Base-by-base conservation (phyloP, 305 asterid species). In the Fraxinus sp. region DNA sequence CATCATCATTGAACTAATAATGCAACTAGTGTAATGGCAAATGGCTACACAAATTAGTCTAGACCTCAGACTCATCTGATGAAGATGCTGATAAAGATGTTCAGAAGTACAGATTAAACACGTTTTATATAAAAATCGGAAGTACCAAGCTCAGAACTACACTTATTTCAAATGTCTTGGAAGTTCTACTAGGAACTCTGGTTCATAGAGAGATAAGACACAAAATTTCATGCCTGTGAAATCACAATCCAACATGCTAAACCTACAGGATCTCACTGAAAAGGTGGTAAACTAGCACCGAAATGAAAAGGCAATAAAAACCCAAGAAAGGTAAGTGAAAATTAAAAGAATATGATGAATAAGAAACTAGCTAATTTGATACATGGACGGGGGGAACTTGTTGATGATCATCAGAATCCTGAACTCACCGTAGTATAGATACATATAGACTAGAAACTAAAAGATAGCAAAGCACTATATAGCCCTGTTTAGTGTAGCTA, bases 181-280 rank as follows among this genome's bases (percentile, higher is more conserved):
- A 32, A 70, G 39, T 70, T 70, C 22, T 70, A 70, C 76, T 9
- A 70, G 41, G 76, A 70, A 32, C 76, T 71, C 76, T 71, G 76
- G 5, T 32, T 71, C 76, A 30, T 32, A 71, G 26, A 64, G 35
- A 64, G 7, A 71, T 32, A 71, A 71, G 41, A 14, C 76, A 13
- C 44, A 11, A 0, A 32, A 13, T 4, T 6, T 24, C 44, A 71
- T 6, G 39, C 20, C 39, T 1, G 22, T 32, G 24, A 71, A 71
- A 30, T 30, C 41, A 28, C 7, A 26, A 68, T 68, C 24, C 44
- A 71, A 71, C 41, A 71, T 32, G 10, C 76, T 71, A 30, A 32
- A 5, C 14, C 76, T 71, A 71, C 44, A 71, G 44, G 41, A 71
- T 71, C 76, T 32, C 76, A 14, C 22, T 4, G 76, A 13, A 14